phyloP scores from a whole-genome alignment of 768 basidiomycete genomes.

The Termitomyces sp. region DNA sequence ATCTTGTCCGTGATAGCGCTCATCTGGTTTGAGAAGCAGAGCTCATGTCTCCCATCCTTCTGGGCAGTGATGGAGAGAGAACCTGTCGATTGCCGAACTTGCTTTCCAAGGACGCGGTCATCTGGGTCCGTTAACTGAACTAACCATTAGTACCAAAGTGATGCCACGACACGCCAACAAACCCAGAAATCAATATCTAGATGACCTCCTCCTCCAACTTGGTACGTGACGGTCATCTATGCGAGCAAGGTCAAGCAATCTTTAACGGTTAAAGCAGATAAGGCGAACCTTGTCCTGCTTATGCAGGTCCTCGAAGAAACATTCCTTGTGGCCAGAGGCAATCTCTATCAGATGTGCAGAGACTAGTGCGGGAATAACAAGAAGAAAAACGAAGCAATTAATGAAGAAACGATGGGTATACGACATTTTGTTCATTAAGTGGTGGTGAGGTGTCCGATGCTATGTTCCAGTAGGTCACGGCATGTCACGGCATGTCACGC shows the following conservation, averaged over 20 bases:
- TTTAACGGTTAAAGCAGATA: neutral
- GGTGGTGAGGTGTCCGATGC: conserved; percentile 2
- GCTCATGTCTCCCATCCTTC: conserved; percentile 84
- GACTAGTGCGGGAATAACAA: conserved; percentile 37
- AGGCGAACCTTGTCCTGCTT: conserved; percentile 76
- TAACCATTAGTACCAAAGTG: conserved; percentile 6
- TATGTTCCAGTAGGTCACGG: neutral
- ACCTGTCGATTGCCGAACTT: conserved; percentile 86
- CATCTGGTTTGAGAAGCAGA: conserved; percentile 99
- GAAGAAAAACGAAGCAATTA: conserved; percentile 37
- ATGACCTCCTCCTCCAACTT: conserved; percentile 96
- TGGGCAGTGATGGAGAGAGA: conserved; percentile 84
- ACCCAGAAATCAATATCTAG: conserved; percentile 99
- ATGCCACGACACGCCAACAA: conserved; percentile 11
- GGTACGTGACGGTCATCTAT: conserved; percentile 99
- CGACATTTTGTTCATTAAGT: conserved; percentile 12
- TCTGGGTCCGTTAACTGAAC: conserved; percentile 79
- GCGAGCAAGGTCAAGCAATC: neutral
- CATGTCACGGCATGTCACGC: neutral
- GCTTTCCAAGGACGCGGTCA: conserved; percentile 64
- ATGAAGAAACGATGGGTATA: conserved; percentile 36
- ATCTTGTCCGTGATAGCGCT: conserved; percentile 94
- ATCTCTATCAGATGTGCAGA: conserved; percentile 74
- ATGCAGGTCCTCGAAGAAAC: conserved; percentile 95
- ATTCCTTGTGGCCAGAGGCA: conserved; percentile 80